Base-by-base conservation (phyloP, 2,329 filamentous ascomycete genomes). In the Microcyclospora pomicola region DNA sequence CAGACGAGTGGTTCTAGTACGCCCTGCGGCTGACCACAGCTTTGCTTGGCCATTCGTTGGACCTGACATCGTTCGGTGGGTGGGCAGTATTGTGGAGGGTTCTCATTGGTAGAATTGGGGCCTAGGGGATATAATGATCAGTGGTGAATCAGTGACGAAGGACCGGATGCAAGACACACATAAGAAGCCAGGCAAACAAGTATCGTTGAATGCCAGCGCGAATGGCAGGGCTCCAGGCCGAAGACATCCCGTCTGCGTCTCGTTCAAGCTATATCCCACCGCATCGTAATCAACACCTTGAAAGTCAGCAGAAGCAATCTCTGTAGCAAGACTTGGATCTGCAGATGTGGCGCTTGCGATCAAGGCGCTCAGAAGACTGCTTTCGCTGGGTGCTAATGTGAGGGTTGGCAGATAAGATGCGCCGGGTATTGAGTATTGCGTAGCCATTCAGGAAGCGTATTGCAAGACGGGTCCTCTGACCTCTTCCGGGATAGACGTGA, bases 1-100 rank as follows among this genome's bases (percentile, higher is more conserved):
- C 71, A 75, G 6, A 73, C 50, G 3, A 68, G 56, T 1, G 71
- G 71, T 43, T 74, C 71, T 36, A 68, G 66, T 2, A 43, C 27
- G 9, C 55, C 54, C 41, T 59, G 54, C 19, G 19, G 19, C 48
- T 59, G 12, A 61, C 51, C 37, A 37, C 55, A 58, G 2, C 47
- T 50, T 29, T 30, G 27, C 24, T 43, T 44, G 33, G 34, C 41
- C 5, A 42, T 41, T 14, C 54, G 49, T 13, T 39, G 37, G 1
- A 44, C 42, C 27, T 45, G 42, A 37, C 54, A 58, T 19, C 38
- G 29, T 29, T 50, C 46, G 14, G 36, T 42, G 3, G 54, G 54
- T 13, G 48, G 51, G 38, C 54, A 58, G 42, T 44, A 56, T 40
- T 58, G 53, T 2, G 54, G 54, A 15, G 54, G 54, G 27, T 48